phyloP scores from a whole-genome alignment of 805 yeast genomes.

The Ogataea thermomethanolica region DNA sequence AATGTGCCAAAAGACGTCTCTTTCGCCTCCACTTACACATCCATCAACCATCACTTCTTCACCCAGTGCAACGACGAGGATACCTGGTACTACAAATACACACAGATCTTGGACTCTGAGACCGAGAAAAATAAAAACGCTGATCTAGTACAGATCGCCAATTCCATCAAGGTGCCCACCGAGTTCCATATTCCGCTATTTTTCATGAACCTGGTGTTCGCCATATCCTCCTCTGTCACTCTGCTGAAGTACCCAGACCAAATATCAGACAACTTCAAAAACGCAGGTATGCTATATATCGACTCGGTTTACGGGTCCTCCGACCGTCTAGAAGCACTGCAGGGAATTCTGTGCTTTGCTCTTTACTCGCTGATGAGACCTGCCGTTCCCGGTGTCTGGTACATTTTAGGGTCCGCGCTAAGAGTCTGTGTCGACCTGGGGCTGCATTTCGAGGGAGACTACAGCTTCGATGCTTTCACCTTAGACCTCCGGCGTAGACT shows the following conservation, averaged over 20 bases:
- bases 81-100: conserved; percentile 48
- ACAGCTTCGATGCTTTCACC: conserved; percentile 47
- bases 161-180: conserved; percentile 42
- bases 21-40: conserved; percentile 56
- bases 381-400: conserved; percentile 91
- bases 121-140: conserved; percentile 21
- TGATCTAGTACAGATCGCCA: conserved; percentile 36
- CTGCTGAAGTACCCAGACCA: conserved; percentile 63
- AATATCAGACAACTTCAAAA: conserved; percentile 66
- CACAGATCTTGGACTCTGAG: conserved; percentile 31
- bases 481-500: conserved; percentile 70
- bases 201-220: conserved; percentile 73
- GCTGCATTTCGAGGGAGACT: conserved; percentile 63
- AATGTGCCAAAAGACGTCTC: conserved; percentile 48
- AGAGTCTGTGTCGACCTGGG: conserved; percentile 83
- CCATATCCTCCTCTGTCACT: conserved; percentile 73
- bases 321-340: conserved; percentile 68
- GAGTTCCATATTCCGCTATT: conserved; percentile 53
- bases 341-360: conserved; percentile 65
- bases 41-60: conserved; percentile 37
- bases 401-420: conserved; percentile 74
- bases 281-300: conserved; percentile 58
- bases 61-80: conserved; percentile 31
- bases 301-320: conserved; percentile 54
- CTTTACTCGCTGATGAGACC: conserved; percentile 84